These are phyloP conservation scores for Periglandula ipomoeae DNA, from an alignment of 2,329 filamentous ascomycete genomes.

Conservation along the genomic window DNA sequence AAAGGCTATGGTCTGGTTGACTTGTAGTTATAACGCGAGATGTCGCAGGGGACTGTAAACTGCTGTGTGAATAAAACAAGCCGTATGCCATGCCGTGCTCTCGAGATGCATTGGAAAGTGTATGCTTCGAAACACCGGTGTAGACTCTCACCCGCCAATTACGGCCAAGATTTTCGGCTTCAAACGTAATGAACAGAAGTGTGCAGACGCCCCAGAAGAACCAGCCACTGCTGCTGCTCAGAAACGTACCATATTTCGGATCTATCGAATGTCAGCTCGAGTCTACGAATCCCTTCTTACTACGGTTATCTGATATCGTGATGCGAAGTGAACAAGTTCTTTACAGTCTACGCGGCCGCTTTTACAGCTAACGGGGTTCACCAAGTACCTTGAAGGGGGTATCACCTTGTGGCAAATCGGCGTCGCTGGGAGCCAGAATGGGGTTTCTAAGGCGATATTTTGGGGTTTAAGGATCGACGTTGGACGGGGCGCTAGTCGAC, in stretches of 20 bases:
- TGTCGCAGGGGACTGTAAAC: constrained; percentile 28
- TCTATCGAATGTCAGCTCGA: no score
- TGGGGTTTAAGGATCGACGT: no score
- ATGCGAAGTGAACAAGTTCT: no score
- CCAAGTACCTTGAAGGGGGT: no score
- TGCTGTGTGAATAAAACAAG: constrained; percentile 37
- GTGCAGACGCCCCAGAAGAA: constrained; percentile 49
- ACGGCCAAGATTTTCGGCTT: constrained; percentile 45
- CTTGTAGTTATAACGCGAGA: constrained; percentile 13
- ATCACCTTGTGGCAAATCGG: no score
- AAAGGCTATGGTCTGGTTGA: constrained; percentile 30
- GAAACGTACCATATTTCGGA: constrained; percentile 60
- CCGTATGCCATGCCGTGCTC: constrained; percentile 32
- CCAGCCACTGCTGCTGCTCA: constrained; percentile 57
- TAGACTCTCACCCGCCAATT: constrained; percentile 58
- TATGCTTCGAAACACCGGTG: constrained; percentile 31
- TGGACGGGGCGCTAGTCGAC: no score
- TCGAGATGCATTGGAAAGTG: constrained; percentile 10
- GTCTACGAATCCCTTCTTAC: no score
- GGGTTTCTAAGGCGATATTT: no score
- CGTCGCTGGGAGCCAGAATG: no score
- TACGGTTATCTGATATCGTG: no score
- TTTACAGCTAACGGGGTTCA: no score
- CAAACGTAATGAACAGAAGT: constrained; percentile 42
- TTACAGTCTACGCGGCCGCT: no score